Conservation (phyloP, 2,329 filamentous ascomycete genomes). For the Microdochium bolleyi region DNA sequence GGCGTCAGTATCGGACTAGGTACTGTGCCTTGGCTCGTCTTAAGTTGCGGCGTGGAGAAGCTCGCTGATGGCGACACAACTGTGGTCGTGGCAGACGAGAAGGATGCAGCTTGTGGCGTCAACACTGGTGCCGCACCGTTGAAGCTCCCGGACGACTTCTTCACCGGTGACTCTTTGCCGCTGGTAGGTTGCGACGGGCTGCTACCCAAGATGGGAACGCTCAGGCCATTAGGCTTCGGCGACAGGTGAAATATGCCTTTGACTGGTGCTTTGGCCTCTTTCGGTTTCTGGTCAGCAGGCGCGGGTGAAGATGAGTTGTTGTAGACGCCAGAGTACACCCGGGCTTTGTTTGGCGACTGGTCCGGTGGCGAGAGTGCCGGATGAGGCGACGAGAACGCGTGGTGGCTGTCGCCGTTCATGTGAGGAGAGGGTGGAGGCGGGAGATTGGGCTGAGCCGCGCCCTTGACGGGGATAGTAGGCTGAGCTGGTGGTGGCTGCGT, state of each 20-base stretch:
- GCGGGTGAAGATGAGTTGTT: slow-evolving; percentile 22
- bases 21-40: slow-evolving; percentile 11
- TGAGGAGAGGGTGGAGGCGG: slow-evolving; percentile 16
- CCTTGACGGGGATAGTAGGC: slow-evolving; percentile 17
- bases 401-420: slow-evolving; percentile 20
- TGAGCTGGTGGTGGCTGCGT: slow-evolving; percentile 8
- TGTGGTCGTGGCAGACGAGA: slow-evolving; percentile 5
- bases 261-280: slow-evolving; percentile 14
- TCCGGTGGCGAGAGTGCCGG: slow-evolving; percentile 31
- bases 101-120: slow-evolving; percentile 15
- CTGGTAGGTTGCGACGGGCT: background rate
- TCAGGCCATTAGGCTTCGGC: slow-evolving; percentile 12
- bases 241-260: slow-evolving; percentile 22
- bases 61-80: slow-evolving; percentile 2
- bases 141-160: slow-evolving; percentile 6
- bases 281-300: slow-evolving; percentile 7
- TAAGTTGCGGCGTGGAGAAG: slow-evolving; percentile 25
- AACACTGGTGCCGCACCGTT: slow-evolving; percentile 7
- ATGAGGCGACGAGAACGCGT: slow-evolving; percentile 34
- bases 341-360: slow-evolving; percentile 29
- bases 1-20: slow-evolving; percentile 23
- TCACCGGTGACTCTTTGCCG: background rate
- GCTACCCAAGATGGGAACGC: background rate
- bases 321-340: slow-evolving; percentile 26
- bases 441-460: slow-evolving; percentile 13